Evolutionary conservation across 2,329 filamentous ascomycete species (phyloP), one percentile per base, ranked within the genome.

Genomic region (Helminthosporium solani): DNA sequence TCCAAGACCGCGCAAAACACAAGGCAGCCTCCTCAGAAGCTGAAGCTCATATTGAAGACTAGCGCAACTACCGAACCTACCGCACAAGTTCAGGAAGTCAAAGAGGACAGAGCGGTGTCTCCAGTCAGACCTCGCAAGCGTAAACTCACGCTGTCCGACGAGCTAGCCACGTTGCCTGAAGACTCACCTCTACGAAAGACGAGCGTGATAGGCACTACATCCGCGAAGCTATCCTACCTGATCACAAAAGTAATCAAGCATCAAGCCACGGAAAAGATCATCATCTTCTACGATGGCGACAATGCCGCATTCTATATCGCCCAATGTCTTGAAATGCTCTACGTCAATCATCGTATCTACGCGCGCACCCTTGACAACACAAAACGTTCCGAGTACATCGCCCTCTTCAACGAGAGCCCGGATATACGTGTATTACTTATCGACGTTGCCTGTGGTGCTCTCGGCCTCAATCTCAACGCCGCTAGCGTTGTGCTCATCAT

Each of bases 261-360:
- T 50, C 82, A 94, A 42, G 69, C 77, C 1, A 71, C 79, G 0
- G 90, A 96, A 60, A 95, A 96, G 68, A 94, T 95, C 3, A 82
- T 96, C 42, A 80, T 96, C 8, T 97, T 97, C 67, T 96, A 96
- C 66, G 90, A 95, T 50, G 86, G 87, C 25, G 87, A 94, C 49
- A 92, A 95, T 57, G 79, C 87, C 2, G 91, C 90, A 1, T 95
- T 82, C 68, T 96, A 95, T 71, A 80, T 96, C 31, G 87, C 89
- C 0, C 85, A 90, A 62, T 83, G 86, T 23, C 78, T 97, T 0
- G 91, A 96, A 55, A 78, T 92, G 25, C 69, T 86, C 1, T 77
- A 81, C 7, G 70, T 85, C 38, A 77, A 81, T 27, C 82, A 84
- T 52, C 77, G 83, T 16, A 84, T 85, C 40, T 90, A 90, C 56